phyloP scores from a whole-genome alignment of 805 yeast genomes.

The Hanseniaspora meyeri region DNA sequence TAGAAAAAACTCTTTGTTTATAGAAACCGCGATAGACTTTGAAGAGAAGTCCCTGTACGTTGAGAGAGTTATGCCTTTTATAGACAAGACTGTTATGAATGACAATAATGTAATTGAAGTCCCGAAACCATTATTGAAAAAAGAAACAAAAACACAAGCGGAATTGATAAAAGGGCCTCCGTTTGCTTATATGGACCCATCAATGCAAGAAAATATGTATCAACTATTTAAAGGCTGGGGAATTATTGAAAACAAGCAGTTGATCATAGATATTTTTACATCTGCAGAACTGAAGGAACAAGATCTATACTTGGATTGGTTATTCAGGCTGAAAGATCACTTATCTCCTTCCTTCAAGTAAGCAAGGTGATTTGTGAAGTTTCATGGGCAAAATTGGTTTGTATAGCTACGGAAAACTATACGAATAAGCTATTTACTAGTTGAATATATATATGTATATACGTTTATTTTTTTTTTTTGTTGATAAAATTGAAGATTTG shows the following conservation, averaged over 20 bases:
- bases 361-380: neutral
- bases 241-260: conserved; percentile 5
- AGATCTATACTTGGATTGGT: conserved; percentile 4
- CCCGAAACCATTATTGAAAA: neutral
- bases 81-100: neutral
- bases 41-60: neutral
- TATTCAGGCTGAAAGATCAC: neutral
- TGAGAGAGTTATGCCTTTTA: neutral
- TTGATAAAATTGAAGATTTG: no score
- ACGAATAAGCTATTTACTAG: neutral
- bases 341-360: neutral
- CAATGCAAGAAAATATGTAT: neutral
- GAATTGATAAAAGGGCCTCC: neutral
- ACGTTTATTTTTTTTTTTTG: conserved; percentile 1
- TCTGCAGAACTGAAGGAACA: conserved; percentile 10
- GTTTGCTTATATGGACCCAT: conserved; percentile 6
- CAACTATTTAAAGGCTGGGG: conserved; percentile 4
- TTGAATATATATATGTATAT: neutral
- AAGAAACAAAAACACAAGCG: neutral
- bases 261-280: conserved; percentile 2
- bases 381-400: neutral
- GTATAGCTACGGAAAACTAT: neutral
- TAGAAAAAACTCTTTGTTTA: neutral
- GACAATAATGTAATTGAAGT: neutral
- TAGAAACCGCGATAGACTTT: neutral